Base-by-base conservation (phyloP, 495 filamentous ascomycete genomes). In the Annulohypoxylon stygium region DNA sequence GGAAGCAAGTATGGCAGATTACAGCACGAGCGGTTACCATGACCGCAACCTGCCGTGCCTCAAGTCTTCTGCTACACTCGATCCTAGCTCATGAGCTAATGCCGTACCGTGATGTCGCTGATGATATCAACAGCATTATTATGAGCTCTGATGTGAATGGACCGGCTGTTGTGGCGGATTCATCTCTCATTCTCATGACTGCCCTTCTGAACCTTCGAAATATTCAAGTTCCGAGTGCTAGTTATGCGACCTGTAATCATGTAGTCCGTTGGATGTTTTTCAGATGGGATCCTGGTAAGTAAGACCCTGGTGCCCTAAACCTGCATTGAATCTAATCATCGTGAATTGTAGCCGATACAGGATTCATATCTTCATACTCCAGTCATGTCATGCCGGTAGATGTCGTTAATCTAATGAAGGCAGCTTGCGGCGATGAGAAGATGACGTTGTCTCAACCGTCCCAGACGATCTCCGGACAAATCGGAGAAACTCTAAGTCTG, bases 261-360 rank as follows among this genome's bases (percentile, higher is more conserved):
- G 86, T 94, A 51, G 87, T 94, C 66, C 86, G 89, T 73, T 98
- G 95, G 95, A 78, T 95, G 4, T 90, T 91, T 77, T 87, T 88
- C 50, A 89, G 88, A 70, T 97, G 94, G 95, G 88, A 87, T 70
- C 91, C 92, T 67, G 88, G 91, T 93, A 83, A 71, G 84, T 79
- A 7, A 58, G 58, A 61, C 33, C 25, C 66, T 3, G 2, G 64
- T 37, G 1, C 14, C 11, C n/a, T 7, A 48, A 41, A 0, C 51
- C 8, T 64, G 2, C 12, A 34, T 39, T 33, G 7, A 11, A 33
- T 39, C 64, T 75, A 62, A 76, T 33, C 23, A 6, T 67, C 37
- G 12, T 18, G 36, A n/a, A 12, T 6, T 16, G 3, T 43, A 84
- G 79, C 80, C 54, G 83, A 84, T 41, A 23, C 75, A 43, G 63